These are phyloP conservation scores for Paramecium tetraurelia DNA, from an alignment of 73 alveolate species.

Conservation along the genomic window DNA sequence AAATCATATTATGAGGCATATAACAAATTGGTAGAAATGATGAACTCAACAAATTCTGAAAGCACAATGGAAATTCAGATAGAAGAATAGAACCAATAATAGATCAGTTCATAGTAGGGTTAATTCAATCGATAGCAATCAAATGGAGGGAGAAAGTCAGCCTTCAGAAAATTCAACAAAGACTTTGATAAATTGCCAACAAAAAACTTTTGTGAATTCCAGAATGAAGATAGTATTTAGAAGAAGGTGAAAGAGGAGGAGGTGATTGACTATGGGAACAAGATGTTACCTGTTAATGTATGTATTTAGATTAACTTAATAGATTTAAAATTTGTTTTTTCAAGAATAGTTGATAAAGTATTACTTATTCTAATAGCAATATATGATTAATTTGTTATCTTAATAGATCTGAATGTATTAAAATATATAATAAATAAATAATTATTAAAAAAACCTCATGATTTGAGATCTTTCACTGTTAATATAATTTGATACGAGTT, in stretches of 20 bases:
- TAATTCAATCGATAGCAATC: neutral
- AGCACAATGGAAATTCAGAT: neutral
- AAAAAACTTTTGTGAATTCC: neutral
- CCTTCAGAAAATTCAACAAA: neutral
- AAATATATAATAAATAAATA: neutral
- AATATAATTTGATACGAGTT: neutral
- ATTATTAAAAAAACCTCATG: neutral
- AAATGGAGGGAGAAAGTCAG: neutral
- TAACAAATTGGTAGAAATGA: neutral
- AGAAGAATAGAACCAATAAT: neutral
- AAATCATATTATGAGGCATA: neutral
- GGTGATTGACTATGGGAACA: neutral
- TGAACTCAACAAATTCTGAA: neutral
- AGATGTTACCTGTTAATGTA: neutral
- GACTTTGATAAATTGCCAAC: constrained; percentile 16
- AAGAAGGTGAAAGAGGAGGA: neutral
- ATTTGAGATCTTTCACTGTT: neutral
- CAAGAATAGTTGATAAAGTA: neutral
- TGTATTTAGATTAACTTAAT: neutral
- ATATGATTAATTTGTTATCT: neutral
- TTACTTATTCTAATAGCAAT: neutral
- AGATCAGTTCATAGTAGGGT: neutral
- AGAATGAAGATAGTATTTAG: neutral
- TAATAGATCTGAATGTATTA: neutral
- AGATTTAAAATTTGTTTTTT: neutral